Base-by-base conservation (phyloP, 2,329 filamentous ascomycete genomes). In the Phialophora chinensis region DNA sequence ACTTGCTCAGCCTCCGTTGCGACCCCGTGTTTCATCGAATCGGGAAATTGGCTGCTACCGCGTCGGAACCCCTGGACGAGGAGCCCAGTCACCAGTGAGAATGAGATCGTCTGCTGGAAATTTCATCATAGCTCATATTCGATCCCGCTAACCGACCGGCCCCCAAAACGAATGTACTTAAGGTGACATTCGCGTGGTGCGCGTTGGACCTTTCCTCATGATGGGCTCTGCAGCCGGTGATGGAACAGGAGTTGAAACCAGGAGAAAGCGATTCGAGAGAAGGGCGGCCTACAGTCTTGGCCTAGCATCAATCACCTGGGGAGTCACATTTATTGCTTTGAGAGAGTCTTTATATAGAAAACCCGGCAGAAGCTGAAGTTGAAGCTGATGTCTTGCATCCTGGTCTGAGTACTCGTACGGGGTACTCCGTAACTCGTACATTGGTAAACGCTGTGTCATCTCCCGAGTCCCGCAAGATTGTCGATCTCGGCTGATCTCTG, bases 21-120 rank as follows among this genome's bases (percentile, higher is more conserved):
- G 11, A 63, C 67, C 63, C 67, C 58, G 62, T 69, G 67, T 69
- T 66, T 69, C 67, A 67, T 64, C 67, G 42, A 54, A 62, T 62
- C 55, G 61, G 67, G 67, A 69, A 69, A 69, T 69, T 69, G 55
- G 59, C 38, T 50, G 25, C 17, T 44, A 17, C 23, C 42, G 38
- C 27, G 44, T 42, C 53, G 12, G 53, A 55, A 5, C 53, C 53
- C 53, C 53, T 33, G 25, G 53, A 55, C 53, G 29, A 29, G 23
- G 11, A 11, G 53, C 4, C 14, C 53, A 55, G 53, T 52, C 49
- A 55, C 20, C 49, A 53, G 49, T 27, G 27, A 53, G 14, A 27
- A 53, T 53, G 49, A 52, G 49, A 53, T 53, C 23, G 49, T 14
- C 49, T 5, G 38, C 49, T 23, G 20, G 11, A 25, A 27, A 29